Percentiles rank a stretch among this genome's conserved stretches.
phyloP scores from a whole-genome alignment of 257 asterid genomes.

The Jaltomata sinuosa region DNA sequence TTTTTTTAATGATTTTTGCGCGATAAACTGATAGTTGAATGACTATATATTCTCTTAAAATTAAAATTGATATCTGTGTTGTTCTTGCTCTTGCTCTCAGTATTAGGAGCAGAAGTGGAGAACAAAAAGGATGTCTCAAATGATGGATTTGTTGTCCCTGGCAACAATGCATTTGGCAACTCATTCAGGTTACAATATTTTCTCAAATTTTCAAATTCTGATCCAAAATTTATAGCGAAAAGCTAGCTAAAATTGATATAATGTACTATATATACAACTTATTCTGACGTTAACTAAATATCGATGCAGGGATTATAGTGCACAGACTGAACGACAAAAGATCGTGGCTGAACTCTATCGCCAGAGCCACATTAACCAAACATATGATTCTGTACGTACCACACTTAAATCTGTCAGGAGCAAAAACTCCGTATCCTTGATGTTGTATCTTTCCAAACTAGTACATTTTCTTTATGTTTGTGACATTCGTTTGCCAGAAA shows the following conservation, averaged over 20 bases:
- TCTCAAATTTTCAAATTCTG: too few relatives aligned
- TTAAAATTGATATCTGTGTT: neutral
- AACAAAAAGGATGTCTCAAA: neutral
- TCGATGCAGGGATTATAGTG: constrained; percentile 22
- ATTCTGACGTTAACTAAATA: neutral
- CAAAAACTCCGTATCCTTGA: neutral
- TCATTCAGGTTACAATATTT: constrained; percentile 22
- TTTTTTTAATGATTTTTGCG: neutral
- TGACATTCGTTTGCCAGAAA: neutral
- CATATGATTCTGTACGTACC: constrained; percentile 24
- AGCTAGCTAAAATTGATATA: too few relatives aligned
- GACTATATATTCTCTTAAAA: neutral
- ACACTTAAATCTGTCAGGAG: too few relatives aligned
- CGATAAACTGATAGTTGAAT: neutral
- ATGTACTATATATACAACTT: neutral
- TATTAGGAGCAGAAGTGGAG: neutral
- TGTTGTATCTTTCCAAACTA: neutral
- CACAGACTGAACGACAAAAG: constrained; percentile 9
- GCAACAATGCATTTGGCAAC: constrained; percentile 27
- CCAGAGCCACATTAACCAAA: constrained; percentile 24
- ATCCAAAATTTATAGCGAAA: too few relatives aligned
- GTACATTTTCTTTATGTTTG: neutral
- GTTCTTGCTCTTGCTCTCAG: neutral
- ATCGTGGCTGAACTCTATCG: constrained; percentile 14
- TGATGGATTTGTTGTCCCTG: constrained; percentile 18